These are phyloP conservation scores for Xylariaceae sp. DNA, from an alignment of 2,329 filamentous ascomycete genomes.

Conservation along the genomic window DNA sequence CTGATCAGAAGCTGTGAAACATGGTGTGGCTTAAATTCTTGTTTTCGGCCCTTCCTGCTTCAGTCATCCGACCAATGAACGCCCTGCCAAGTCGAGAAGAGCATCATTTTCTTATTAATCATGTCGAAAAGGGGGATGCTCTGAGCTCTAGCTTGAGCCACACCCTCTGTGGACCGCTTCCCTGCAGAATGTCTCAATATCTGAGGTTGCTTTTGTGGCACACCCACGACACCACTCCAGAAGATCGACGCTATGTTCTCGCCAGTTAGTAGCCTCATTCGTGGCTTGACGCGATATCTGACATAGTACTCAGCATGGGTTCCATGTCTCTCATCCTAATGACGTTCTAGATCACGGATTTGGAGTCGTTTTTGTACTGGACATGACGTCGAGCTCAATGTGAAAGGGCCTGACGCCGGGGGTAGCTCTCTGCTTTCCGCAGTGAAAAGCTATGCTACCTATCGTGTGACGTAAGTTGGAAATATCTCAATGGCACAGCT, in stretches of 20 bases:
- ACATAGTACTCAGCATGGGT: constrained; percentile 15
- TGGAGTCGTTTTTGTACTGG: constrained; percentile 4
- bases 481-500: background rate
- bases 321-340: constrained; percentile 22
- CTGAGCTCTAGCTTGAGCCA: no score
- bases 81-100: no score
- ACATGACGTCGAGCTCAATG: constrained; percentile 28
- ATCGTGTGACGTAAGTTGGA: constrained; percentile 27
- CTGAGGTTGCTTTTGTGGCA: background rate
- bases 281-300: constrained; percentile 20
- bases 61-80: background rate
- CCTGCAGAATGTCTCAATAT: no score
- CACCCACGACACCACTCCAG: constrained; percentile 3
- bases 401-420: constrained; percentile 14
- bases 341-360: constrained; percentile 22
- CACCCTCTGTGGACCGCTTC: no score
- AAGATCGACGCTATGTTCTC: constrained; percentile 14
- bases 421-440: constrained; percentile 1
- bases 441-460: background rate
- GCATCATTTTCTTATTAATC: no score
- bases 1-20: background rate
- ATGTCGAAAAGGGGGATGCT: no score
- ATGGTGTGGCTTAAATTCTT: background rate
- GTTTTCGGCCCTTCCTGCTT: constrained; percentile 1
- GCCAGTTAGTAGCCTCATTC: constrained; percentile 19